A percentile compares a stretch with the other conserved stretches of the same genome.
These are phyloP conservation scores for Elsinoe arachidis DNA, from an alignment of 2,329 filamentous ascomycete genomes.

Conservation along the genomic window DNA sequence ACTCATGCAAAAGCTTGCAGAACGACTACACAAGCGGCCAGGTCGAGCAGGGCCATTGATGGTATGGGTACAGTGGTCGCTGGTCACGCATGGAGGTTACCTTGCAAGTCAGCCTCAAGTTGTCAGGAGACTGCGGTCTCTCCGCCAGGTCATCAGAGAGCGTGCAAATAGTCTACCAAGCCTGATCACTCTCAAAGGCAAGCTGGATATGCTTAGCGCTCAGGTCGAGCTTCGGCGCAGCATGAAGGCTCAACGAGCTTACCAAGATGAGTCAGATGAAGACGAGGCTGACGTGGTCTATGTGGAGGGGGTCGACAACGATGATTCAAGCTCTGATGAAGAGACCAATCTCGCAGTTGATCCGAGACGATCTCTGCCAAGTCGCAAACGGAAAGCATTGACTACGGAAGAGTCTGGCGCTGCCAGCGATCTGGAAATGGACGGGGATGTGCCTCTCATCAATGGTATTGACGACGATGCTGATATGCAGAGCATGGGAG, in stretches of 20 bases:
- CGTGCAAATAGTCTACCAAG: conserved; percentile 73
- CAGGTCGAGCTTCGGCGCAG: conserved; percentile 74
- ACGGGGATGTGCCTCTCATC: conserved; percentile 16
- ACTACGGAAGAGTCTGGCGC: conserved; percentile 26
- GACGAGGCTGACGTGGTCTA: conserved; percentile 72
- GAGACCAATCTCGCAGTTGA: conserved; percentile 32
- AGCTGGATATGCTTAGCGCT: conserved; percentile 85
- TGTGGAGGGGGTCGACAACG: conserved; percentile 70
- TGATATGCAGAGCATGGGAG: conserved; percentile 12
- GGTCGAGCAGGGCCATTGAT: conserved; percentile 85
- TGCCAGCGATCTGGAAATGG: conserved; percentile 16
- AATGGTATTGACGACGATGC: conserved; percentile 18
- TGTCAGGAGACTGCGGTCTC: conserved; percentile 63
- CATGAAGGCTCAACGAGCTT: conserved; percentile 47
- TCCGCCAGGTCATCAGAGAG: conserved; percentile 82
- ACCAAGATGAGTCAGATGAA: conserved; percentile 50
- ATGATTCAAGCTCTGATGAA: conserved; percentile 48
- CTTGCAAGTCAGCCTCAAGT: conserved; percentile 79
- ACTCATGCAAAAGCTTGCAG: conserved; percentile 75
- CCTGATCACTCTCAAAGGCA: conserved; percentile 82
- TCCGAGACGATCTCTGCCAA: conserved; percentile 8
- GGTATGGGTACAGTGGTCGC: conserved; percentile 92
- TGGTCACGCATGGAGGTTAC: conserved; percentile 85
- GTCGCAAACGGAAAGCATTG: not conserved
- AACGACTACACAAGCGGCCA: conserved; percentile 76